Percentiles rank a stretch among this genome's conserved stretches.
These are phyloP conservation scores for Diospyros lotus DNA, from an alignment of 148 eudicot species.

Conservation along the genomic window DNA sequence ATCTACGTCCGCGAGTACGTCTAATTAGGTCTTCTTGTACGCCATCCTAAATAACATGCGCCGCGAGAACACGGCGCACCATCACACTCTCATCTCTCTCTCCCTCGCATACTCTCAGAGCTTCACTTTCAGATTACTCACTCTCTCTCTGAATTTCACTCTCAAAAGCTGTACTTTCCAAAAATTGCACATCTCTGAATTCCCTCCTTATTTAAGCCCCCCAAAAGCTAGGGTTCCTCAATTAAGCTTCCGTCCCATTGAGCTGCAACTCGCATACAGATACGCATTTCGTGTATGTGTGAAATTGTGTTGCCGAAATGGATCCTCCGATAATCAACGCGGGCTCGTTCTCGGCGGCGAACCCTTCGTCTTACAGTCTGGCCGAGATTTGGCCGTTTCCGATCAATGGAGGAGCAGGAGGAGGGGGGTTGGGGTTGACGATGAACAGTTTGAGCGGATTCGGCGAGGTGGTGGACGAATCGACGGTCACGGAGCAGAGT, in stretches of 20 bases:
- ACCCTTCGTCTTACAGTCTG: constrained; percentile 56
- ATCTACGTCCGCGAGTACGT: neutral
- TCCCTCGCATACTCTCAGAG: constrained; percentile 8
- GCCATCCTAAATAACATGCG: constrained; percentile 10
- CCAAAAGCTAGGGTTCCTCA: constrained; percentile 8
- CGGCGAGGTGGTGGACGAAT: constrained; percentile 56
- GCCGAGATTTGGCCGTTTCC: constrained; percentile 72
- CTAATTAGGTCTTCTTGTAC: neutral
- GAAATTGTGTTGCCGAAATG: constrained; percentile 33
- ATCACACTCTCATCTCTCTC: constrained; percentile 14
- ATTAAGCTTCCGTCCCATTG: neutral
- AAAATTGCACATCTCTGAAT: no score
- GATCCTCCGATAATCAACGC: constrained; percentile 79
- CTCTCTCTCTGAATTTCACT: neutral
- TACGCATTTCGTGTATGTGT: no score
- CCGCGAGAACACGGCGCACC: constrained; percentile 19
- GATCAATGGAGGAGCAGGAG: constrained; percentile 20
- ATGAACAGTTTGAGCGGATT: constrained; percentile 45
- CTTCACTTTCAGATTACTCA: neutral
- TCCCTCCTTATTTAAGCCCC: no score
- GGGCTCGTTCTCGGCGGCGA: constrained; percentile 60
- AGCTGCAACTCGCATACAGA: neutral
- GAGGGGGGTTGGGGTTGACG: constrained; percentile 51
- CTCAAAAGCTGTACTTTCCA: neutral
- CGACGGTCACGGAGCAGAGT: constrained; percentile 74